Conservation (phyloP, 805 yeast genomes). For the Candida parachauliodes region DNA sequence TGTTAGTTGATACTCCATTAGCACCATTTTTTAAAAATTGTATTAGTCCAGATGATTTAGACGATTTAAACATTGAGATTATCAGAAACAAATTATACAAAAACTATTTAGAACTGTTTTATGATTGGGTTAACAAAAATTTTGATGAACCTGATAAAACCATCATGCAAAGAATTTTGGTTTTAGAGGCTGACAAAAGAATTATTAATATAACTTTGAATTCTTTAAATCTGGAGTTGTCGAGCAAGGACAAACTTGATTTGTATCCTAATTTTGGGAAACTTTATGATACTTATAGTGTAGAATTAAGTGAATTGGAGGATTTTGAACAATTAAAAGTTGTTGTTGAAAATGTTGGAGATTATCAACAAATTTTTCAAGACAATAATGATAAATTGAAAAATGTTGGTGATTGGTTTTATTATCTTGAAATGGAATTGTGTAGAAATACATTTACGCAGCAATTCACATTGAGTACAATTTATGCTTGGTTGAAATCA, state of each 20-base stretch:
- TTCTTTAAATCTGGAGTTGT: constrained; percentile 78
- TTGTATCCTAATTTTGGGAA: constrained; percentile 82
- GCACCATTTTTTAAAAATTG: constrained; percentile 95
- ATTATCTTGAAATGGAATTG: constrained; percentile 84
- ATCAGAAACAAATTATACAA: constrained; percentile 87
- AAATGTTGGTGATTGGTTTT: constrained; percentile 90
- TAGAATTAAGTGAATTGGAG: constrained; percentile 68
- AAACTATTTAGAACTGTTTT: constrained; percentile 89
- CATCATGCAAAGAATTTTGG: constrained; percentile 72
- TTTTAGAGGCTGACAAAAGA: constrained; percentile 94
- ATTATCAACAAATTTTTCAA: constrained; percentile 55
- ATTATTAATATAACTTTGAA: constrained; percentile 88
- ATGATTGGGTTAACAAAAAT: constrained; percentile 54
- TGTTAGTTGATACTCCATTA: constrained; percentile 91
- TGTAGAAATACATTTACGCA: constrained; percentile 94
- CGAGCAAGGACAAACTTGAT: constrained; percentile 64
- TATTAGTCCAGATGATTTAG: constrained; percentile 81
- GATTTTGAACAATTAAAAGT: constrained; percentile 80
- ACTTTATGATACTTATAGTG: constrained; percentile 67
- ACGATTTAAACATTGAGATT: constrained; percentile 93
- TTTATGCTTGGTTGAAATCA: constrained; percentile 96
- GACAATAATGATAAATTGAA: constrained; percentile 39
- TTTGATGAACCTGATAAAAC: constrained; percentile 76
- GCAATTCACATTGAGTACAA: constrained; percentile 83
- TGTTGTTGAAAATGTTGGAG: constrained; percentile 61